phyloP scores from a whole-genome alignment of 2,329 filamentous ascomycete genomes.

The Penicillium sp. region DNA sequence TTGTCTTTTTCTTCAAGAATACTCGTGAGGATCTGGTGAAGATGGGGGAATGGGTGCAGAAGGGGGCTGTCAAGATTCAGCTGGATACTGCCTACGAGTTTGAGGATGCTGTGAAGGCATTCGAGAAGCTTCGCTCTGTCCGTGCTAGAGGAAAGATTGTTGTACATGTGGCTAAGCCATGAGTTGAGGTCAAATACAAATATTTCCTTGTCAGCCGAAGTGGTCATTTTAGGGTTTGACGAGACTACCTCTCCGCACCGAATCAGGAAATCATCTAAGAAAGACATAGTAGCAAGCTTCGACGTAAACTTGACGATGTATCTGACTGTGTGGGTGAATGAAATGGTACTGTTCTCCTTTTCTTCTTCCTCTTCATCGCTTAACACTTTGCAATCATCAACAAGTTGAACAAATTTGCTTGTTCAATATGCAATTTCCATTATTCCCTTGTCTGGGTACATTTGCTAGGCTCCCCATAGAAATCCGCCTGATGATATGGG shows the following conservation, averaged over 20 bases:
- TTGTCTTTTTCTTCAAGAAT: constrained; percentile 37
- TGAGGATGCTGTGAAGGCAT: constrained; percentile 58
- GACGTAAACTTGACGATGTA: constrained; percentile 4
- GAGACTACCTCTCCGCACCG: not conserved
- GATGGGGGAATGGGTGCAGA: constrained; percentile 56
- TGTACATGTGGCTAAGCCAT: constrained; percentile 31
- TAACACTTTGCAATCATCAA: not conserved
- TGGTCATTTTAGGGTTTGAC: not conserved
- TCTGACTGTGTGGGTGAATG: not conserved
- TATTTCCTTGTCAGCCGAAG: not conserved
- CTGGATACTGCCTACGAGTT: constrained; percentile 57
- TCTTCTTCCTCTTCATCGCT: not conserved
- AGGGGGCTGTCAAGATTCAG: constrained; percentile 59
- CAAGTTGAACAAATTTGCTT: not conserved
- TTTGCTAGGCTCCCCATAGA: constrained; percentile 3
- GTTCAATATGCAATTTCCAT: not conserved
- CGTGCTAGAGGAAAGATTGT: constrained; percentile 61
- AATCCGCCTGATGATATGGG: constrained; percentile 6
- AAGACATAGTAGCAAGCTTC: constrained; percentile 1
- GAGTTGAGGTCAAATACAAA: not conserved
- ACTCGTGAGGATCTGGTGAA: constrained; percentile 48
- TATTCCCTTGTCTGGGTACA: not conserved
- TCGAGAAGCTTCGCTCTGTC: constrained; percentile 57
- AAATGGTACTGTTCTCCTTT: not conserved
- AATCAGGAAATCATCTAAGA: constrained; percentile 1